Percentiles rank a stretch among this genome's conserved stretches.
Evolutionary conservation across 2,329 filamentous ascomycete species (phyloP).

Genomic region (Thielaviopsis euricoi): DNA sequence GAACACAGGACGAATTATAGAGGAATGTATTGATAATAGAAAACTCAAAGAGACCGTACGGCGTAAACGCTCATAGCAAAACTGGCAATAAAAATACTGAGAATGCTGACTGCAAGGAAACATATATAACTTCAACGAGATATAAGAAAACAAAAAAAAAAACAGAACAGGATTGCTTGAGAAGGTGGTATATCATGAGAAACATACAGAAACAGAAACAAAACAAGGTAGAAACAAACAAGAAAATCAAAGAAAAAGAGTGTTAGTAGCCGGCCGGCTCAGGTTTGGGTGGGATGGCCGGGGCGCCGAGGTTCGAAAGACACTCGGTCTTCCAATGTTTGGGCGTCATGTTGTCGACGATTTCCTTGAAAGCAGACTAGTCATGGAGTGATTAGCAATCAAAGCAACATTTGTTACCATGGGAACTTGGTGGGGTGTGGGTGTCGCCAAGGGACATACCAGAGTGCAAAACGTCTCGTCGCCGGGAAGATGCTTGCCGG

Average conservation of each 20-base stretch:
- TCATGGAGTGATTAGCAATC: not conserved
- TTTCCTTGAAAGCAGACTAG: slow-evolving; percentile 74
- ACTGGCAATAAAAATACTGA: not conserved
- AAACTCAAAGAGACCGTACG: too few relatives aligned
- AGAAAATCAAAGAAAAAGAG: not conserved
- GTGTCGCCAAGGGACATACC: slow-evolving; percentile 36
- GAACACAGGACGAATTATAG: too few relatives aligned
- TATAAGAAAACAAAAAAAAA: not conserved
- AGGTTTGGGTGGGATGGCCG: slow-evolving; percentile 29
- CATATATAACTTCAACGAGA: not conserved
- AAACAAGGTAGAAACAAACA: not conserved
- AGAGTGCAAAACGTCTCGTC: slow-evolving; percentile 85
- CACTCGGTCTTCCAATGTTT: slow-evolving; percentile 52
- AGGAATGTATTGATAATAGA: too few relatives aligned
- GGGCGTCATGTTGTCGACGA: slow-evolving; percentile 83
- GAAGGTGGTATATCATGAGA: not conserved
- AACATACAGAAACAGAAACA: not conserved
- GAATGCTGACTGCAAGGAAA: not conserved
- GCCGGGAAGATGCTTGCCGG: slow-evolving; percentile 70
- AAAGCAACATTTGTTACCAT: too few relatives aligned
- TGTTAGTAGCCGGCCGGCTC: slow-evolving; percentile 35
- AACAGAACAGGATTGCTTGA: not conserved
- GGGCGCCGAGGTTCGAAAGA: slow-evolving; percentile 25
- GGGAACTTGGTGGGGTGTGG: too few relatives aligned
- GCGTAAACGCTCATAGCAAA: too few relatives aligned